Evolutionary conservation across 2,329 filamentous ascomycete genomes (phyloP), one percentile per base, ranked within the genome.

Genomic region (Sporothrix phasma): DNA sequence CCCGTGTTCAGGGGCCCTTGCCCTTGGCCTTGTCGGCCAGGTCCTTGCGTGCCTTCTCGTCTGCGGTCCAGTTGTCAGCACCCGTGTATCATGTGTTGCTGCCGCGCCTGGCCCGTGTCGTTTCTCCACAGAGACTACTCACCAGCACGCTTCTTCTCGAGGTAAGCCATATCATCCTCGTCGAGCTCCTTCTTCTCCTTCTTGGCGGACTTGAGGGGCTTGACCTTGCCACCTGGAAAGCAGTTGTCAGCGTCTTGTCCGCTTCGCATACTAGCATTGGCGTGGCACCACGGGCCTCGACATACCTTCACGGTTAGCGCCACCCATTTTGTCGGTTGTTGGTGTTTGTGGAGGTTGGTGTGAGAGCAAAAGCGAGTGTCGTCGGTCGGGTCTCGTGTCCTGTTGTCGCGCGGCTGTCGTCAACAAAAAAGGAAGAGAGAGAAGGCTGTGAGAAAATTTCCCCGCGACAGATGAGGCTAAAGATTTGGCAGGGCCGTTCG

Each of bases 1-100:
- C 91, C 92, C 37, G 86, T 88, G 79, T 92, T 92, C 74, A 97
- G 75, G 93, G 92, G 3, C 93, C 93, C 80, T 95, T 96, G 76
- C 89, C 89, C 72, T 88, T 88, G 53, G 89, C 88, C 79, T 90
- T 89, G 66, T 86, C 82, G n/a, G 88, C 86, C 78, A 95, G 74
- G 10, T 92, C 90, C 79, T 95, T 93, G 77, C 86, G 88, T 53
- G 88, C 89, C 81, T 92, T 91, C 73, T 90, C 88, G 71, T 92
- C 90, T 89, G 71, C 69, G 37, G 37, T 31, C 3, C 31, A 15
- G 10, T 11, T 37, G 46, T 60, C 5, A 51, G 54, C 39, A 3
- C 15, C 2, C 26, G 43, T 34, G 7, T n/a, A 15, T 19, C 3
- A 22, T 47, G 8, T 22, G 22, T 46, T 39, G 37, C 60, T 24